Evolutionary conservation across 179 eudicot species (phyloP), one percentile per base, ranked within the genome.

Genomic region (Nepenthes alata): DNA sequence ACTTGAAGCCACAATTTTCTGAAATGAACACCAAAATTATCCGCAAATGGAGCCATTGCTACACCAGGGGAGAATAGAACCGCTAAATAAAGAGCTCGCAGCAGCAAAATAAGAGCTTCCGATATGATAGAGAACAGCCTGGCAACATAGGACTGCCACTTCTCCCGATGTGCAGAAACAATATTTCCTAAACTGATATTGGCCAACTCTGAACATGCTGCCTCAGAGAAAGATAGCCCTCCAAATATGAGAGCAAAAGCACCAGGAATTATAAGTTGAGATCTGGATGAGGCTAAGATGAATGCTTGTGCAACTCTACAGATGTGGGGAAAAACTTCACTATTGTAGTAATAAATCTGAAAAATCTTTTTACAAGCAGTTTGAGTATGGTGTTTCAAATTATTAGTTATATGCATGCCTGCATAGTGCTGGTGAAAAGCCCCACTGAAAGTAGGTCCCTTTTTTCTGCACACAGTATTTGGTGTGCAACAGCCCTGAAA

Each of bases 41-140:
- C 90, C 15, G 87, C 88, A 72, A 90, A 88, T 53, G 94, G 95
- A 39, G 88, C 88, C 82, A 82, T 78, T 36, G 75, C 75, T 60
- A 90, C 69, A 77, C 85, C 78, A 56, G 95, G 95, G 14, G 87
- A 68, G 80, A 88, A 90, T 59, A 90, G 71, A 57, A 85, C 58
- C 11, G 83, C 72, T 68, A 90, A 65, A 77, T 75, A 83, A 39
- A 85, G 11, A 45, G 90, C 83, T 85, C 98, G 83, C 25, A 86
- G 63, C 76, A 89, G 63, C 80, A 89, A 79, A 66, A 85, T 49
- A 51, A 86, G 36, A 72, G 79, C 74, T 75, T 89, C 95, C 35
- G 77, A 70, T 35, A 75, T 53, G 15, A 84, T 79, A 57, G 75
- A 59, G 11, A 89, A 50, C 65, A 87, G 61, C 59, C 80, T 70